Conservation (phyloP, 768 basidiomycete genomes). For the Paxillus ammoniavirescens region DNA sequence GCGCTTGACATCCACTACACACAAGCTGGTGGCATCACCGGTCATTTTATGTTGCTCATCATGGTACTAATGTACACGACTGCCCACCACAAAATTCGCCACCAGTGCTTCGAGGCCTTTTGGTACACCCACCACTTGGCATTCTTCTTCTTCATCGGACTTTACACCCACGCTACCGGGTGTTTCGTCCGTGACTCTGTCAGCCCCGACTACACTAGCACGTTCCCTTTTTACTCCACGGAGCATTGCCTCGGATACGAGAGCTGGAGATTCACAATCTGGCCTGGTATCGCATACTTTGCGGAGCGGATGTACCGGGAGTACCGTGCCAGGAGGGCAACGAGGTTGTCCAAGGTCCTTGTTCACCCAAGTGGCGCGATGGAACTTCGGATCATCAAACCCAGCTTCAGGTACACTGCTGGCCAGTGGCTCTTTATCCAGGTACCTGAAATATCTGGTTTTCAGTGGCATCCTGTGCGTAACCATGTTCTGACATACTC, state of each 20-base stretch:
- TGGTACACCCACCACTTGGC: constrained; percentile 97
- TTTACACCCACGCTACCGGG: constrained; percentile 88
- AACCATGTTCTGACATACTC: background rate
- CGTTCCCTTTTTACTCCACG: constrained; percentile 87
- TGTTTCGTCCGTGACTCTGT: constrained; percentile 92
- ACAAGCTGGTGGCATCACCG: constrained; percentile 89
- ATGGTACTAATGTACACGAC: constrained; percentile 94
- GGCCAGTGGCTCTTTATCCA: constrained; percentile 93
- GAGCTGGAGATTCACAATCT: constrained; percentile 90
- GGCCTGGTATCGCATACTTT: constrained; percentile 89
- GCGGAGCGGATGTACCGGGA: constrained; percentile 84
- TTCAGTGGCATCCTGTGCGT: constrained; percentile 95
- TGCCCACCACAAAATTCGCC: constrained; percentile 83
- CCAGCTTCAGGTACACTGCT: constrained; percentile 86
- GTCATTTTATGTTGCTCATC: constrained; percentile 92
- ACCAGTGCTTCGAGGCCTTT: constrained; percentile 92
- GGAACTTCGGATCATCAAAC: constrained; percentile 91
- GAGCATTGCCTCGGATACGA: constrained; percentile 89
- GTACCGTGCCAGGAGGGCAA: constrained; percentile 74
- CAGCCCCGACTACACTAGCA: constrained; percentile 61
- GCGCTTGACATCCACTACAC: constrained; percentile 87
- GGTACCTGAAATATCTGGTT: constrained; percentile 78
- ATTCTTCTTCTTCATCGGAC: constrained; percentile 90
- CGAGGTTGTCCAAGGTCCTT: constrained; percentile 80
- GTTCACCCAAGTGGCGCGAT: constrained; percentile 91